Percentiles rank a stretch among this genome's conserved stretches.
Conservation (phyloP, 163 green algal genomes). For the Chlamydomonas reinhardtii region DNA sequence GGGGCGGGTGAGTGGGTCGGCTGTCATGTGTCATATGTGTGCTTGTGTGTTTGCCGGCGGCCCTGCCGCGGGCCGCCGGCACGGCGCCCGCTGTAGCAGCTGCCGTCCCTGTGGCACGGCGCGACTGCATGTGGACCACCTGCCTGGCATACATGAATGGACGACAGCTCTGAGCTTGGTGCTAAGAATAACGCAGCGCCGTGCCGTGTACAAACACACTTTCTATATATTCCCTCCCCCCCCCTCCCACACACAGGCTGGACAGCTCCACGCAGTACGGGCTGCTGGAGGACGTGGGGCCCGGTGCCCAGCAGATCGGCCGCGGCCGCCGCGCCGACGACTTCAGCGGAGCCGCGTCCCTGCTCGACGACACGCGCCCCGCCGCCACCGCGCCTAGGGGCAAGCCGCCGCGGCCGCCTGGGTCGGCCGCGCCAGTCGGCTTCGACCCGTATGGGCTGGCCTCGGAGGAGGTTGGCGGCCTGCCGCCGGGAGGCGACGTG, state of each 20-base stretch:
- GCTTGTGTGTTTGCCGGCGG: too few species aligned
- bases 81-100: too few species aligned
- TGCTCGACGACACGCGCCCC: too few species aligned
- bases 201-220: too few species aligned
- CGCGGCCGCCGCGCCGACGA: background rate
- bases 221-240: too few species aligned
- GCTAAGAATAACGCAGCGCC: too few species aligned
- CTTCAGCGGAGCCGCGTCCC: background rate
- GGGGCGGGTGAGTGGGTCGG: background rate
- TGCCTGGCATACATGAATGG: too few species aligned
- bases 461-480: background rate
- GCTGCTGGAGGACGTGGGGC: background rate
- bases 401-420: background rate
- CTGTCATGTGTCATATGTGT: too few species aligned
- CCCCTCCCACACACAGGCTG: slow-evolving; percentile 18
- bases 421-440: background rate
- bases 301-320: background rate
- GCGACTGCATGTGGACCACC: too few species aligned
- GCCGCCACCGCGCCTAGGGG: background rate
- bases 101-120: too few species aligned
- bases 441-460: slow-evolving; percentile 5
- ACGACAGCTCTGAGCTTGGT: too few species aligned
- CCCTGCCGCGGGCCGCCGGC: too few species aligned
- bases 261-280: slow-evolving; percentile 32
- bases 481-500: background rate